phyloP scores from a whole-genome alignment of 78 protist genomes.

The Dictyostelium citrinum region DNA sequence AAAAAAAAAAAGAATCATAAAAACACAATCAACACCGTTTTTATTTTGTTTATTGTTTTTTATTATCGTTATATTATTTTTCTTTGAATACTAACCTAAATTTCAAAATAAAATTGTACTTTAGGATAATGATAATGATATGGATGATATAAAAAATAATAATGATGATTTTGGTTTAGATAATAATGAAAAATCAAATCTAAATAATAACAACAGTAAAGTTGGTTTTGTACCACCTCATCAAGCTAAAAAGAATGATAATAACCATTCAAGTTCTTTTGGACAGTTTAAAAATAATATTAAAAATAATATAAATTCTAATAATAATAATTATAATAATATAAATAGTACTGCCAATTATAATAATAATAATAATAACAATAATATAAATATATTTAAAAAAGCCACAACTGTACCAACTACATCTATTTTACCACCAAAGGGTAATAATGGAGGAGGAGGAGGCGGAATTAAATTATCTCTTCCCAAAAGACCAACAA shows the following conservation, averaged over 20 bases:
- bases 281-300: background rate
- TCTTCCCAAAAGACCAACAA: background rate
- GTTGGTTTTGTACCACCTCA: background rate
- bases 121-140: background rate
- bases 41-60: background rate
- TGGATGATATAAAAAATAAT: background rate
- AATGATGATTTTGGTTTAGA: background rate
- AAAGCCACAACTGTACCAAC: background rate
- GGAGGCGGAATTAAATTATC: background rate
- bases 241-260: background rate
- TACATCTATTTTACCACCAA: background rate
- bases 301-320: background rate
- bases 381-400: background rate
- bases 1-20: background rate
- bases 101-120: background rate
- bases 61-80: background rate
- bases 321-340: background rate
- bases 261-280: background rate
- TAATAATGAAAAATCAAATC: background rate
- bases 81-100: background rate
- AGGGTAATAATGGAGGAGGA: background rate
- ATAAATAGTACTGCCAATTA: background rate
- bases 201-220: background rate
- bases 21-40: background rate
- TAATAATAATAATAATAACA: background rate